Evolutionary conservation across 2,329 filamentous ascomycete genomes (phyloP), one percentile per base, ranked within the genome.

Genomic region (Ophiobolus disseminans): DNA sequence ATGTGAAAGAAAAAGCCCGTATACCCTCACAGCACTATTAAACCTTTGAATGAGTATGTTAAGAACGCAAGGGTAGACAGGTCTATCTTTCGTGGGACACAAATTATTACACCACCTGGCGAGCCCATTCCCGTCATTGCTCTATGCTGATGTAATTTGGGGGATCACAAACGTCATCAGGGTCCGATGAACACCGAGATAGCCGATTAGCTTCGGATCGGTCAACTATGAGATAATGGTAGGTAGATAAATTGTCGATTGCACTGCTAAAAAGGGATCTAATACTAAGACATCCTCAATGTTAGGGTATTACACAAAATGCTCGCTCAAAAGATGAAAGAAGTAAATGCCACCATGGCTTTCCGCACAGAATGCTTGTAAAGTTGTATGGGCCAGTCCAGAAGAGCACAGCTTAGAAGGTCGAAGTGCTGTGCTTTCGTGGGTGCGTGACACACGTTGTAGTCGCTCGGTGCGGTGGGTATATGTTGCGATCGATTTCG

Each of bases 181-280:
- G 28, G 30, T 26, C 53, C 46, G 50, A 53, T 26, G n/a, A 32
- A 34, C 42, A 28, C 28, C 23, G 28, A 10, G 30, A 53, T 16
- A 20, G 11, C 53, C 53, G 50, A 56, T 8, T 34, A 19, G 23
- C 25, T 44, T 56, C 43, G 53, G 48, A 40, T 25, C 5, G 17
- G 16, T 8, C 5, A 13, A 32, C 10, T 14, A 32, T 14, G 9
- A 32, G n/a, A 32, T 14, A n/a, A n/a, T n/a, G n/a, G n/a, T n/a
- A n/a, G n/a, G n/a, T n/a, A n/a, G n/a, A n/a, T n/a, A n/a, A n/a
- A n/a, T n/a, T n/a, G n/a, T n/a, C n/a, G n/a, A n/a, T n/a, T n/a
- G n/a, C n/a, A n/a, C n/a, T n/a, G n/a, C n/a, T n/a, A n/a, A n/a
- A n/a, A n/a, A n/a, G n/a, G n/a, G n/a, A n/a, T n/a, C n/a, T n/a